phyloP scores from a whole-genome alignment of 805 yeast species.

The Sungouiella thailandica region DNA sequence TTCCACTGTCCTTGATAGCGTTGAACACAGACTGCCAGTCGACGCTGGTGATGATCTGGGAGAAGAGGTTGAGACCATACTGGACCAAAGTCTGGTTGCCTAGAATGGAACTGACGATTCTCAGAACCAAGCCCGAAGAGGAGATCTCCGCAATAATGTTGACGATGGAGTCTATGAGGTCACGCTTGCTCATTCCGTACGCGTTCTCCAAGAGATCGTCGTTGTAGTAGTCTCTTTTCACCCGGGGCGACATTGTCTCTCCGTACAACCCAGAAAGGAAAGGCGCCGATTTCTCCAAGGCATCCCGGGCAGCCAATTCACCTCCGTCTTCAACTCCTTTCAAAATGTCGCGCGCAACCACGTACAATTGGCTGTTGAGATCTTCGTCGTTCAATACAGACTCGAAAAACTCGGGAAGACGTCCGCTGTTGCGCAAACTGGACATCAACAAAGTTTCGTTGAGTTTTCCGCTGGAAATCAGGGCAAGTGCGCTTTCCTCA shows the following conservation, averaged over 20 bases:
- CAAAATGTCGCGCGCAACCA: conserved; percentile 6
- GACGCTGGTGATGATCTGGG: conserved; percentile 18
- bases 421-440: conserved; percentile 10
- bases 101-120: conserved; percentile 19
- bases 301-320: conserved; percentile 5
- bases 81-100: conserved; percentile 17
- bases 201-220: conserved; percentile 4
- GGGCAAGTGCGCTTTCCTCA: conserved; percentile 10
- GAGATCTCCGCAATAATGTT: conserved; percentile 18
- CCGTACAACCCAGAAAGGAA: conserved; percentile 9
- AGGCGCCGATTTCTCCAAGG: conserved; percentile 9
- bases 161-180: conserved; percentile 12
- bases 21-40: conserved; percentile 18
- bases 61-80: conserved; percentile 17
- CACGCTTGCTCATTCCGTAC: conserved; percentile 14
- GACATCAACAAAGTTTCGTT: conserved; percentile 13
- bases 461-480: conserved; percentile 13
- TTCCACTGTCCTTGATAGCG: conserved; percentile 24
- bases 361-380: conserved; percentile 12
- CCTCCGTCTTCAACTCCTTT: conserved; percentile 1
- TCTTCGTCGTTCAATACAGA: conserved; percentile 13
- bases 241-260: background rate
- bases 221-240: conserved; percentile 11
- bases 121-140: conserved; percentile 18
- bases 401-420: conserved; percentile 11